Base-by-base conservation (phyloP, 257 asterid genomes). In the Salvia splendens region DNA sequence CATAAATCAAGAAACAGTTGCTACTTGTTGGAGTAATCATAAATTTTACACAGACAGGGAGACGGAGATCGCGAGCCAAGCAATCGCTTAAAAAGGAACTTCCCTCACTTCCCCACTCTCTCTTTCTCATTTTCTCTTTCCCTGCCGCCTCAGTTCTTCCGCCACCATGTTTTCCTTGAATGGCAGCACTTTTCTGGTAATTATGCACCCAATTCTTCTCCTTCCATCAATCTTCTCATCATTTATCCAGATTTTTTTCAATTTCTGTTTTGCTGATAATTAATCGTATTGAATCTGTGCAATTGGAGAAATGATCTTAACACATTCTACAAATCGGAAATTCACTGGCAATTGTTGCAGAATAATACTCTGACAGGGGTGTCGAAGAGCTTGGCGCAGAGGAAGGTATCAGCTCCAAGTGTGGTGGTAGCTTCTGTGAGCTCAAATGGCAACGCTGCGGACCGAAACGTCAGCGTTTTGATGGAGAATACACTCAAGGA, bases 91-190 rank as follows among this genome's bases (percentile, higher is more conserved):
- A 57, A 56, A 71, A 41, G 76, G 55, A 60, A 57, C 45, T 20
- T 67, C 57, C 62, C 57, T 66, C 28, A 47, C 50, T 20, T 20
- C 24, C 24, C 24, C 69, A 33, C 42, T 17, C 51, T 68, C 70
- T 68, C 73, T 41, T 42, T 51, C 65, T 68, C 69, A 12, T 65
- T 54, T 43, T 60, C 66, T 30, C 54, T 64, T 8, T 43, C 75
- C 61, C 59, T 42, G 4, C 49, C 61, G 59, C n/a, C 51, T 46
- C 8, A 20, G 17, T 42, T 75, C 73, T 40, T 61, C 64, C 52
- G 70, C 74, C 82, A 56, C 74, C 74, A 91, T 91, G 98, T 83
- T 92, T 68, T 82, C 98, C 24, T 67, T 92, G 12, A 87, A 79
- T 11, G 87, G 87, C 51, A 80, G 73, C 85, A 77, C 28, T 72